Evolutionary conservation across 2,329 filamentous ascomycete genomes (phyloP), one percentile per base, ranked within the genome.

Genomic region (Paraconiothyrium sp.): DNA sequence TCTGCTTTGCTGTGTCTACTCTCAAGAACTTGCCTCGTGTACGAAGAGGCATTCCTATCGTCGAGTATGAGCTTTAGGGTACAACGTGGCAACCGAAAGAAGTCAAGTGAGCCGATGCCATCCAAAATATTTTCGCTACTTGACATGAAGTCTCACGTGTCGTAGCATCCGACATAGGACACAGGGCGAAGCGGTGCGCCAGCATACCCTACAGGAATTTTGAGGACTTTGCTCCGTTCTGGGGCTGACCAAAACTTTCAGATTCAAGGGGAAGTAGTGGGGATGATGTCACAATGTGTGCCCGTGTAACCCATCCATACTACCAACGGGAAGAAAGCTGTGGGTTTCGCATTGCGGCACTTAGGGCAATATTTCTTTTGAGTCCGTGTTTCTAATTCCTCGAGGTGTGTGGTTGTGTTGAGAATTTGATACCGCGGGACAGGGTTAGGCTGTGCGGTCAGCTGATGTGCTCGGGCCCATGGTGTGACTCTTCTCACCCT

Each of bases 181-280:
- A 1, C 55, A 63, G 4, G 64, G 70, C 48, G 64, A 68, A 49
- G 65, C 59, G 24, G 62, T 61, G 16, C 37, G 69, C 2, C 61
- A 60, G 24, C 46, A 57, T 11, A 57, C 63, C 3, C 54, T 71
- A 9, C 59, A 52, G 14, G 54, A 68, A 10, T 65, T 67, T 58
- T 58, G 20, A 66, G 1, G 68, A 65, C 35, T 71, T 74, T 62
- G 63, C 60, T 35, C 72, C 70, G 8, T 73, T 71, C 54, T 72
- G 67, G 66, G 64, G 65, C 51, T 60, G 46, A 52, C 39, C 16
- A 32, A 22, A 16, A 1, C 24, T 48, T 30, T 22, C 11, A 27
- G 11, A n/a, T 11, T 14, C 46, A 6, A 16, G 11, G 13, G 16
- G 24, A n/a, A 48, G 14, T 1, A 13, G 44, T 24, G 4, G 20